Percentiles rank a stretch among this genome's conserved stretches.
Evolutionary conservation across 495 filamentous ascomycete species (phyloP).

Genomic region (Evernia prunastri): DNA sequence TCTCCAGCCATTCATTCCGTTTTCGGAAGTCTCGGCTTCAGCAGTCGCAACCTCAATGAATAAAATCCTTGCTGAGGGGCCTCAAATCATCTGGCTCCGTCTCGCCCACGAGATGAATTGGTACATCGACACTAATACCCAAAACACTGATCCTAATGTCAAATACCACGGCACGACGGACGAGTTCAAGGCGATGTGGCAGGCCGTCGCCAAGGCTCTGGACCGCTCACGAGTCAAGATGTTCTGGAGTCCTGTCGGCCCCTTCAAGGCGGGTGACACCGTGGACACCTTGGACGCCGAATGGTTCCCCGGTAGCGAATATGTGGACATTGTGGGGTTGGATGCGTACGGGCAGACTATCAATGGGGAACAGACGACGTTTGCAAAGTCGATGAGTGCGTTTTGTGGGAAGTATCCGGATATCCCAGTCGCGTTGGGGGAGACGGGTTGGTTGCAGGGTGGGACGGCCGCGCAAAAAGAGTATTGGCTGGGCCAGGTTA

Average conservation of each 20-base stretch:
- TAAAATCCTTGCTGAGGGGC: not conserved
- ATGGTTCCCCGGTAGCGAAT: conserved; percentile 17
- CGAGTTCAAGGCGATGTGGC: conserved; percentile 17
- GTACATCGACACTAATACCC: conserved; percentile 7
- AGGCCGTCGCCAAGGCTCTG: conserved; percentile 2
- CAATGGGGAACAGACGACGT: not conserved
- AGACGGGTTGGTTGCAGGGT: conserved; percentile 15
- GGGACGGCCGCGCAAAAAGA: conserved; percentile 9
- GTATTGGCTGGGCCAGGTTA: conserved; percentile 17
- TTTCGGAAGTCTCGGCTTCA: conserved; percentile 1
- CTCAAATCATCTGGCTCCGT: conserved; percentile 12
- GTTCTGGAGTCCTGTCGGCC: conserved; percentile 16
- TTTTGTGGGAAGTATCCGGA: conserved; percentile 9
- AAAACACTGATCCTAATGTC: conserved; percentile 1
- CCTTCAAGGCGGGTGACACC: not conserved
- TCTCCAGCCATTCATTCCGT: conserved; percentile 15
- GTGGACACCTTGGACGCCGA: not conserved
- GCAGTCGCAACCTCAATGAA: not conserved
- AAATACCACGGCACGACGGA: conserved; percentile 8
- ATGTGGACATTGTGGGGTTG: conserved; percentile 18
- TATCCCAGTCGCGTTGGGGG: conserved; percentile 3
- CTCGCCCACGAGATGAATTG: conserved; percentile 23
- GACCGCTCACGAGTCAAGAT: conserved; percentile 14
- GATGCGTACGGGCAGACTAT: conserved; percentile 3
- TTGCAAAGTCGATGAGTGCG: not conserved